Percentiles rank a stretch among this genome's conserved stretches.
These are phyloP conservation scores for Clavispora fructus DNA, from an alignment of 805 yeast genomes.

Conservation along the genomic window DNA sequence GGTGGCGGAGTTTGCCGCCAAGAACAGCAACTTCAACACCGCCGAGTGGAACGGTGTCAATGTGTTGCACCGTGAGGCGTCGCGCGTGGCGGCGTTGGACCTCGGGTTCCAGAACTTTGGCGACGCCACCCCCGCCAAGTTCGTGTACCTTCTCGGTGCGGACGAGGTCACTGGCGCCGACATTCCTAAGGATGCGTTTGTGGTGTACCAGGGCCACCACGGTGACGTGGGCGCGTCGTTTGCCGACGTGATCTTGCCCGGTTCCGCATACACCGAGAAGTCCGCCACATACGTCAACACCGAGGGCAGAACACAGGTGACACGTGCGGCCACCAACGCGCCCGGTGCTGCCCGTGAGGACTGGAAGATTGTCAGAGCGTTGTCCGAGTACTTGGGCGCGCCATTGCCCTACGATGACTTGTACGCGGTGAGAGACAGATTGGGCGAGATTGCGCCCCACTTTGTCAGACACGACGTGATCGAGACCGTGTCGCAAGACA, in stretches of 20 bases:
- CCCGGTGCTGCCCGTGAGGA: slow-evolving; percentile 91
- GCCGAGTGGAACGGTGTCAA: slow-evolving; percentile 80
- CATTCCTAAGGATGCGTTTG: slow-evolving; percentile 81
- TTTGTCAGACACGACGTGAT: slow-evolving; percentile 68
- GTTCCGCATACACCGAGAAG: slow-evolving; percentile 86
- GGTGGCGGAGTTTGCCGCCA: slow-evolving; percentile 56
- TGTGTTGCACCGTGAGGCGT: slow-evolving; percentile 77
- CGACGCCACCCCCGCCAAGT: slow-evolving; percentile 53
- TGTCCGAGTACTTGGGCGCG: slow-evolving; percentile 68
- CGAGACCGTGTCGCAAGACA: slow-evolving; percentile 58
- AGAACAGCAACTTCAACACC: slow-evolving; percentile 54
- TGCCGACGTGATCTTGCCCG: slow-evolving; percentile 84
- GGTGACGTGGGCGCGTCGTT: slow-evolving; percentile 85
- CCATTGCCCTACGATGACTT: slow-evolving; percentile 74
- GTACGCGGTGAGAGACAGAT: slow-evolving; percentile 60
- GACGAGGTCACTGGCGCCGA: slow-evolving; percentile 68
- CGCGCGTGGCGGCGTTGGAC: slow-evolving; percentile 84
- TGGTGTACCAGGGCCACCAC: slow-evolving; percentile 86
- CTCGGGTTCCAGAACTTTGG: slow-evolving; percentile 63
- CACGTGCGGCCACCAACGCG: slow-evolving; percentile 82
- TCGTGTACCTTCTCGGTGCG: slow-evolving; percentile 77
- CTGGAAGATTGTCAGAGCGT: slow-evolving; percentile 82
- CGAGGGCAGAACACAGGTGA: slow-evolving; percentile 81
- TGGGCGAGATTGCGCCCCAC: slow-evolving; percentile 77
- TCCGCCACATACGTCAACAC: slow-evolving; percentile 81